Evolutionary conservation across 108 stramenopile species (phyloP), one percentile per base, ranked within the genome.

Genomic region (Discostella pseudostelligera): DNA sequence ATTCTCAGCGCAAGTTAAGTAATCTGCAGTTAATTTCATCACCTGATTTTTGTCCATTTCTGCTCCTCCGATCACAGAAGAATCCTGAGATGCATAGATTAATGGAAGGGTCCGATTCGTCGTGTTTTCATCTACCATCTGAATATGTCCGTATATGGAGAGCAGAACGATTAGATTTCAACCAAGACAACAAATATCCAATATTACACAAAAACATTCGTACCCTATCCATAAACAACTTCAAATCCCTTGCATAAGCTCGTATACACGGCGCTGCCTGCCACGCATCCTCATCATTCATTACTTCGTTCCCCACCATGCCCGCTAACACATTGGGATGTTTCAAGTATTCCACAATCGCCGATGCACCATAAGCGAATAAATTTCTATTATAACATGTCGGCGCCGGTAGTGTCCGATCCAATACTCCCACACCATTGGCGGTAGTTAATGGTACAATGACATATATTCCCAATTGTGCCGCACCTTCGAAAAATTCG

Each of bases 291-390:
- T 63, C 32, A 13, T 62, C 61, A 55, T 87, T 83, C 86, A 87
- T 84, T 28, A 87, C 86, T 62, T 87, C 86, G 56, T 87, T 87
- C 16, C 84, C 86, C 14, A 87, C 56, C 24, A 84, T 56, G 17
- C 82, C 83, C 5, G 67, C 84, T 48, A 87, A 25, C 32, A 87
- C 67, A 58, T 87, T 87, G 11, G 86, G 82, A 55, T 81, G 39
- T 5, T 72, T 56, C 44, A 59, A 44, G 39, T 71, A 83, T 11
- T 29, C 14, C 5, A 64, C 37, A 13, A 87, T 25, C 0, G 66
- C 56, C 11, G 20, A 55, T 14, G 62, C 51, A 1, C 86, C 86
- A 59, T 84, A 84, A 0, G 55, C 43, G 42, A 67, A 87, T 28
- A 87, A 58, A 8, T 56, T 43, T 7, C 25, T 8, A 1, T 64